Base-by-base conservation (phyloP, 495 filamentous ascomycete genomes). In the Mycothermus thermophilus region DNA sequence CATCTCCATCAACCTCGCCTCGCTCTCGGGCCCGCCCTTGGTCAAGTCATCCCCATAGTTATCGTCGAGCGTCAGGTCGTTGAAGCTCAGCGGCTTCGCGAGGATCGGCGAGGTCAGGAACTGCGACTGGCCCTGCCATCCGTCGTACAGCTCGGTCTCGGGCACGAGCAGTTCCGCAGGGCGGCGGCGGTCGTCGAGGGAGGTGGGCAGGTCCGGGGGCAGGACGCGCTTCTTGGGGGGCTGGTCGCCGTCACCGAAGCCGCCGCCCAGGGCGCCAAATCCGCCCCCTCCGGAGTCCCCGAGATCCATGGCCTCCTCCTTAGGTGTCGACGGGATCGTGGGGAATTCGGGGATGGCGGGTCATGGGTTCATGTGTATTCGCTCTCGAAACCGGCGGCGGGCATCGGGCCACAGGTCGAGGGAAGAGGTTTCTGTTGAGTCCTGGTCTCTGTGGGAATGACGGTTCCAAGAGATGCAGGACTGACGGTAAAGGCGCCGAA, bases 61-160 rank as follows among this genome's bases (percentile, higher is more conserved):
- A 16, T 92, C 81, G 51, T 93, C 76, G 4, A 94, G 65, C 3
- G 81, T 71, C 17, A 97, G 74, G 43, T 70, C 60, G 50, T 77
- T 87, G 58, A 97, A 93, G 35, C 72, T 73, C 26, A 92, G 59
- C 5, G 86, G 81, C 54, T 81, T 83, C 20, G 87, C 79, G 13
- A 81, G 71, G 24, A 88, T 72, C 13, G 90, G 87, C 16, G 76
- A 77, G 1, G 83, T 88, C 13, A 96, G 66, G 62, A 88, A 92
- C 61, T 95, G 84, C 10, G 87, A 92, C 71, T 94, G 83, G 94
- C 88, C 88, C 78, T 94, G 85, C 90, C 90, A 97, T 39, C 83
- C 92, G 71, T 97, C 90, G 54, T 96, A 96, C 64, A 94, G 81
- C 69, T 96, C 87, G 16, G 85, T 93, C 64, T 95, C 88, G 6